phyloP scores from a whole-genome alignment of 371 early-diverging fungal species.

The Mucor irregularis region DNA sequence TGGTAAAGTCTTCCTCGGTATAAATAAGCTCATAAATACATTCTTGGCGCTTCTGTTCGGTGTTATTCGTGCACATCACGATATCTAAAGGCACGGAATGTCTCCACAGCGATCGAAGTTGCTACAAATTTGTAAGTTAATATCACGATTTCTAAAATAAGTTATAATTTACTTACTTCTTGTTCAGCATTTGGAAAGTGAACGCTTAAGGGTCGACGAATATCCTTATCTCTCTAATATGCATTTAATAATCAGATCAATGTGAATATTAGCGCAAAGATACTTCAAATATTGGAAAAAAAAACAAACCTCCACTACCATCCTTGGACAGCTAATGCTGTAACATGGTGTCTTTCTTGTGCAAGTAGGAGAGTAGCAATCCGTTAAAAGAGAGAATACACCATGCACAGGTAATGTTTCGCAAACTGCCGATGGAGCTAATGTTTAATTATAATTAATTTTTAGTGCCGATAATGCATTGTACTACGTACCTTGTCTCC shows the following conservation, averaged over 20 bases:
- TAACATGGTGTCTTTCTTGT: constrained; percentile 56
- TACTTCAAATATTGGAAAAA: too few relatives aligned
- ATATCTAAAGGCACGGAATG: constrained; percentile 30
- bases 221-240: background rate
- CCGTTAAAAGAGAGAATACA: constrained; percentile 63
- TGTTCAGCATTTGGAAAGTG: constrained; percentile 1
- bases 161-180: constrained; percentile 1
- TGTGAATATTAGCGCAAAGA: too few relatives aligned
- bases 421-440: constrained; percentile 16
- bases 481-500: background rate
- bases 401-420: constrained; percentile 44
- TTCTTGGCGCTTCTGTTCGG: constrained; percentile 33
- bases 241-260: too few relatives aligned
- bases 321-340: constrained; percentile 61
- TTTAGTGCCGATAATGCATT: background rate
- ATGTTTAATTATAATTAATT: background rate
- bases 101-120: constrained; percentile 24
- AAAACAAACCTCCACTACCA: constrained; percentile 8
- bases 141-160: too few relatives aligned
- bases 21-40: constrained; percentile 36
- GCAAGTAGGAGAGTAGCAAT: constrained; percentile 73
- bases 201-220: background rate
- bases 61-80: constrained; percentile 8
- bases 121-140: background rate
- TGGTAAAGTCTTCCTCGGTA: constrained; percentile 31